These are phyloP conservation scores for Andalucia godoyi DNA, from an alignment of 78 protist species.

Conservation along the genomic window DNA sequence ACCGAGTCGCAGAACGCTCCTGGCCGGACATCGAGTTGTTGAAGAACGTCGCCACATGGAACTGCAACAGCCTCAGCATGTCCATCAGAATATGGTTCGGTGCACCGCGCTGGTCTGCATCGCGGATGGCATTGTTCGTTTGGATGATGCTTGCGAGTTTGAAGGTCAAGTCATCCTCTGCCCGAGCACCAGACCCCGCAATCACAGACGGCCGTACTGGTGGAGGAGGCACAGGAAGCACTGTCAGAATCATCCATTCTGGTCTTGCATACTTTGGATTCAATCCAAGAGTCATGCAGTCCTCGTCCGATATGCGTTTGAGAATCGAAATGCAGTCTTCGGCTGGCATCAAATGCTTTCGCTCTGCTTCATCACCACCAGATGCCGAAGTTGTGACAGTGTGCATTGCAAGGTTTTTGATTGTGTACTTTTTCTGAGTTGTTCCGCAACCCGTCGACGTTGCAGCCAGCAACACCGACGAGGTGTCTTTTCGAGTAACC, in stretches of 20 bases:
- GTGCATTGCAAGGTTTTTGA: background rate
- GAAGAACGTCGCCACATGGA: conserved; percentile 79
- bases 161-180: conserved; percentile 72
- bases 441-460: background rate
- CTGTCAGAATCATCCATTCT: conserved; percentile 87
- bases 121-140: conserved; percentile 44
- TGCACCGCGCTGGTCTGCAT: conserved; percentile 43
- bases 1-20: conserved; percentile 38
- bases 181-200: conserved; percentile 36
- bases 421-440: background rate
- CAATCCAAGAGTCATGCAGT: conserved; percentile 46
- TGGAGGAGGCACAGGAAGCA: conserved; percentile 96
- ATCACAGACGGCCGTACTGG: conserved; percentile 89
- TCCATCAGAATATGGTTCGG: conserved; percentile 43
- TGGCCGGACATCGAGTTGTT: conserved; percentile 82
- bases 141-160: conserved; percentile 77
- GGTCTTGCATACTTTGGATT: conserved; percentile 84
- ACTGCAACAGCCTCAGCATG: conserved; percentile 55
- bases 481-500: too few relatives aligned
- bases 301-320: conserved; percentile 27
- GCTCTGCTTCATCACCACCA: conserved; percentile 27
- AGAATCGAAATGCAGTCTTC: conserved; percentile 52
- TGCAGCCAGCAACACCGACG: background rate
- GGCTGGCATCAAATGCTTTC: conserved; percentile 44
- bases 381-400: background rate